Evolutionary conservation across 306 rosid genomes (phyloP), one percentile per base, ranked within the genome.

Genomic region (Carpinus viminea): DNA sequence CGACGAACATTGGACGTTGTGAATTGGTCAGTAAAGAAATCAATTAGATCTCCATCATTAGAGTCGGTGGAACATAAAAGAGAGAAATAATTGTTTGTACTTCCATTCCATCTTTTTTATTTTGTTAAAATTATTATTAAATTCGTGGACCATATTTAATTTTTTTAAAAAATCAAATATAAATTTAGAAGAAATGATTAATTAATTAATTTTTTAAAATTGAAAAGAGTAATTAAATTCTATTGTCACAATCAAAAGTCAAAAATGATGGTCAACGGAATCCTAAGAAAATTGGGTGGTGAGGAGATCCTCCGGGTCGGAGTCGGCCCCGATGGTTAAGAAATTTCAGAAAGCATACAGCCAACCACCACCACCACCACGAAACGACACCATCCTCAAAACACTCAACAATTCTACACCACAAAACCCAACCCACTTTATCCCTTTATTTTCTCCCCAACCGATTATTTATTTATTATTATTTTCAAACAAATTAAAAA

Each of bases 281-380:
- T 71, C 36, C 64, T 17, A 46, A 46, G 77, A 74, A 53, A 53
- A 18, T 18, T 53, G 17, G 21, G 6, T 53, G 59, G 59, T 17
- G 7, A 53, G 59, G 59, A 53, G 59, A 53, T 16, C 48, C 48
- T 45, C 26, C 26, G 26, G 26, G 26, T 24, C 26, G 26, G 26
- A 24, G 26, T 24, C 10, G 48, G 7, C 4, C 15, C 13, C 2
- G 50, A 75, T 13, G 62, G 72, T 54, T 57, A 12, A 60, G 47
- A 43, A 80, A 68, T 13, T 45, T 31, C 73, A 34, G 50, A 53
- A 78, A 79, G 61, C 61, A 65, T 6, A 26, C 24, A 53, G 17
- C 13, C 26, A 76, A 86, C 51, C 84, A 59, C 53, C 83, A 82
- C 90, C 83, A 71, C 91, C 83, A 82, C 90, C 83, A 71, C 91